These are phyloP conservation scores for Lepidium aucheri DNA, from an alignment of 345 rosid genomes.

Conservation along the genomic window DNA sequence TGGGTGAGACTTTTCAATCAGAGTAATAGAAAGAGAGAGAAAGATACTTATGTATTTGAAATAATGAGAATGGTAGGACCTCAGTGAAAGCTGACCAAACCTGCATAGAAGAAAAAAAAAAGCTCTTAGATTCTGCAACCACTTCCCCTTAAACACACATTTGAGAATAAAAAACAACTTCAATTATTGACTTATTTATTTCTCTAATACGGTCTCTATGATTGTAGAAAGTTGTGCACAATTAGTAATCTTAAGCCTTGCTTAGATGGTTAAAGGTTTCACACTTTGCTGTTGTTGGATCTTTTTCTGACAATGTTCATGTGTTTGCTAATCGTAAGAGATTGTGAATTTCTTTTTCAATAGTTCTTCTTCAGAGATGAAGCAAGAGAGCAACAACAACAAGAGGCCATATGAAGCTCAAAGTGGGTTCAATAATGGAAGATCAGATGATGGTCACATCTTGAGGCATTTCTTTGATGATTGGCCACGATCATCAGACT, in stretches of 20 bases:
- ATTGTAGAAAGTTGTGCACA: background rate
- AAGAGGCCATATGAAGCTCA: conserved; percentile 35
- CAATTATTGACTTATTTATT: background rate
- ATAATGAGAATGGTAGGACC: conserved; percentile 28
- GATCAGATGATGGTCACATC: conserved; percentile 55
- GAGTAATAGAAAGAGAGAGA: background rate
- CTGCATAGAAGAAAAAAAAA: conserved; percentile 14
- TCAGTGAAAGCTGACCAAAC: conserved; percentile 30
- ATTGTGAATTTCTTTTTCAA: background rate
- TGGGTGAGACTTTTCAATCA: conserved; percentile 25
- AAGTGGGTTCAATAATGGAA: conserved; percentile 28
- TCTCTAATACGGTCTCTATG: background rate
- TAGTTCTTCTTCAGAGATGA: conserved; percentile 40
- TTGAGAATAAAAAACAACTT: background rate
- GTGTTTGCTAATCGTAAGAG: background rate
- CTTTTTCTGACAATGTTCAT: background rate
- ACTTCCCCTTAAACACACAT: conserved; percentile 37
- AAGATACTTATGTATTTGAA: conserved; percentile 4
- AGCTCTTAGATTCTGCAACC: conserved; percentile 24
- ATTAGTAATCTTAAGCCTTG: background rate
- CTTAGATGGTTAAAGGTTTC: background rate
- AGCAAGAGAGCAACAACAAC: conserved; percentile 25
- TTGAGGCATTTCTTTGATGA: conserved; percentile 85
- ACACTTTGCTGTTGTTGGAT: background rate
- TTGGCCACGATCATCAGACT: conserved; percentile 66